Evolutionary conservation across 2,329 filamentous ascomycete species (phyloP).

Genomic region (Verticillium klebahnii): DNA sequence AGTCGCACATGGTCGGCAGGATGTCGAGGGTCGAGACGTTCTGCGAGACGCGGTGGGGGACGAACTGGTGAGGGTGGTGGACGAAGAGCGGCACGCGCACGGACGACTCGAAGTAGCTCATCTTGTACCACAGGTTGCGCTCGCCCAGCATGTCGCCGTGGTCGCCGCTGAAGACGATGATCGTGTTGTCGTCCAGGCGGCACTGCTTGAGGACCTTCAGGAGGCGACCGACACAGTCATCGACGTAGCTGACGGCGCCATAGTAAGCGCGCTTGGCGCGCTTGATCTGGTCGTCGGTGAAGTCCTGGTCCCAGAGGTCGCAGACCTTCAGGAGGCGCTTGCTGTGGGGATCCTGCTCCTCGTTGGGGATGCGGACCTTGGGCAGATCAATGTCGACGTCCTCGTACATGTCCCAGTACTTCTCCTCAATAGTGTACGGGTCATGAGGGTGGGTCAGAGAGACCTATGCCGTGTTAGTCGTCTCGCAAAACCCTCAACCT

Average conservation of each 20-base stretch:
- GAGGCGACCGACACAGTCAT: conserved; percentile 84
- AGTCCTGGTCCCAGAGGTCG: conserved; percentile 79
- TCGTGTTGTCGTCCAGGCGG: conserved; percentile 76
- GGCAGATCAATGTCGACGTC: conserved; percentile 82
- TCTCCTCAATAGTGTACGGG: conserved; percentile 87
- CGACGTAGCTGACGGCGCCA: conserved; percentile 87
- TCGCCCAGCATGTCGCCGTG: conserved; percentile 97
- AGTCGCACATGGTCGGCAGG: conserved; percentile 80
- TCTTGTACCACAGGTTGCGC: conserved; percentile 92
- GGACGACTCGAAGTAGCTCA: conserved; percentile 92
- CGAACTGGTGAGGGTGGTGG: conserved; percentile 71
- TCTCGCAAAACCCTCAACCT: too few relatives aligned
- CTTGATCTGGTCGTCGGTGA: conserved; percentile 82
- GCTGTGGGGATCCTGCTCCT: conserved; percentile 82
- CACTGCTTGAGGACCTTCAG: conserved; percentile 74
- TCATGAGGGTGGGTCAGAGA: conserved; percentile 94
- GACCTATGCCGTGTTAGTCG: conserved; percentile 39
- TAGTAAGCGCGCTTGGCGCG: conserved; percentile 86
- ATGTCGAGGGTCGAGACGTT: conserved; percentile 92
- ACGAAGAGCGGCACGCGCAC: conserved; percentile 85
- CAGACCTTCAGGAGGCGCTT: conserved; percentile 81
- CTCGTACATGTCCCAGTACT: conserved; percentile 92
- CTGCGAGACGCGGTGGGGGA: conserved; percentile 69
- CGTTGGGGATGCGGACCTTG: conserved; percentile 70
- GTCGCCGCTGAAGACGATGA: conserved; percentile 88